These are phyloP conservation scores for Claviceps fusiformis DNA, from an alignment of 2,329 filamentous ascomycete species.

Conservation along the genomic window DNA sequence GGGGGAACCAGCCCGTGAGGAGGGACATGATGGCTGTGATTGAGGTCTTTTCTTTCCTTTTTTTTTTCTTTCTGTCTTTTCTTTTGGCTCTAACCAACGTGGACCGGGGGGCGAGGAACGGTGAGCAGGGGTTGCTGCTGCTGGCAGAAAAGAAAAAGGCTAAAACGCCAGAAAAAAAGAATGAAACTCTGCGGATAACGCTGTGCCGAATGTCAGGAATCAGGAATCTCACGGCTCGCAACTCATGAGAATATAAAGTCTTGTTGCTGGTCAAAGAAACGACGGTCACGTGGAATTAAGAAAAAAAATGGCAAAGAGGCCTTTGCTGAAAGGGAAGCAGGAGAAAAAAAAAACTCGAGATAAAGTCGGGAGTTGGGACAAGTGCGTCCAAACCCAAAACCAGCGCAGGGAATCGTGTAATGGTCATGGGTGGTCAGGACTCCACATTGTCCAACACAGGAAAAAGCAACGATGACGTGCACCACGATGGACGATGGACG, in stretches of 20 bases:
- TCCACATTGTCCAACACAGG: not conserved
- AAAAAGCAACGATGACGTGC: not conserved
- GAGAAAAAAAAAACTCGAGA: too few relatives aligned
- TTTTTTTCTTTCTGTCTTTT: not conserved
- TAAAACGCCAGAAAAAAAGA: not conserved
- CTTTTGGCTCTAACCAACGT: not conserved
- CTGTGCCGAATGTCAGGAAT: too few relatives aligned
- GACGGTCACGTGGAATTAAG: too few relatives aligned
- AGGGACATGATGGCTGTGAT: conserved; percentile 21
- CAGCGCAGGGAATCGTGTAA: not conserved
- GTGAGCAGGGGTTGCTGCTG: too few relatives aligned
- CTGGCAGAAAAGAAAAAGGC: too few relatives aligned
- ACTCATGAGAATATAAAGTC: too few relatives aligned
- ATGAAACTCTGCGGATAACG: too few relatives aligned
- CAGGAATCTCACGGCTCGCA: too few relatives aligned
- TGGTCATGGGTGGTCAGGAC: not conserved
- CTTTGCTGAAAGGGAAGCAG: too few relatives aligned
- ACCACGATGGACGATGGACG: not conserved
- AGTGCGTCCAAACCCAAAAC: not conserved
- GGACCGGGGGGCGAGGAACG: not conserved
- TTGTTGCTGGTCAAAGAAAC: too few relatives aligned
- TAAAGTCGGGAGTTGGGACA: not conserved
- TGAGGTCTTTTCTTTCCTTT: not conserved
- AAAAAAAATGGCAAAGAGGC: too few relatives aligned
- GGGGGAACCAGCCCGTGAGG: conserved; percentile 42